These are phyloP conservation scores for Larix kaempferi DNA, from an alignment of 75 land plant genomes.

Conservation along the genomic window DNA sequence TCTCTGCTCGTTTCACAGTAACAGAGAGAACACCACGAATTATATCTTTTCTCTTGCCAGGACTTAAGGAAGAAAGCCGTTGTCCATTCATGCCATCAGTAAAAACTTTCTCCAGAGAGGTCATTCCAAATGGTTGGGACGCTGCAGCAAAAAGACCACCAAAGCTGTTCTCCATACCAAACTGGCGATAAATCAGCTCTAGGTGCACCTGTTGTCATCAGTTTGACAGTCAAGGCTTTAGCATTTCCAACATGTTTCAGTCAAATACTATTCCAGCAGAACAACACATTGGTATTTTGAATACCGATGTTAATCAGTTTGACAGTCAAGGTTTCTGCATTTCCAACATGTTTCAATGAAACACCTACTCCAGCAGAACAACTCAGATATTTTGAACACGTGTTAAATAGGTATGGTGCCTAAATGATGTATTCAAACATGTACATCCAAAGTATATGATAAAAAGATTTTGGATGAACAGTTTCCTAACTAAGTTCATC, in stretches of 20 bases:
- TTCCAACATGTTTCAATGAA: constrained; percentile 4
- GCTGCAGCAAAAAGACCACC: constrained; percentile 30
- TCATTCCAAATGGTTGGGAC: constrained; percentile 34
- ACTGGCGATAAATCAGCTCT: constrained; percentile 73
- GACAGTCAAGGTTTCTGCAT: not conserved
- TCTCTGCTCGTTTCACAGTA: constrained; percentile 81
- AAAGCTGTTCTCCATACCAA: constrained; percentile 45
- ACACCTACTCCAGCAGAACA: not conserved
- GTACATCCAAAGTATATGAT: too few relatives aligned
- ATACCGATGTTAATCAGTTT: constrained; percentile 39
- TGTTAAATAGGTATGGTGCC: constrained; percentile 12
- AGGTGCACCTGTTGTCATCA: constrained; percentile 61
- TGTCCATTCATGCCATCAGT: constrained; percentile 38
- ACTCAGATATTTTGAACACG: constrained; percentile 25
- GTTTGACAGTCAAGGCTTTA: not conserved
- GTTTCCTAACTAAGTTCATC: not conserved
- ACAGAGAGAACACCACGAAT: constrained; percentile 86
- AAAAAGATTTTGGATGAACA: too few relatives aligned
- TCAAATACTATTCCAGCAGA: not conserved
- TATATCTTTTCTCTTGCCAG: constrained; percentile 55
- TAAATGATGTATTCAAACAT: too few relatives aligned
- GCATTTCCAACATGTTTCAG: constrained; percentile 1
- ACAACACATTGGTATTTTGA: not conserved
- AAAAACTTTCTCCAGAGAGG: constrained; percentile 67
- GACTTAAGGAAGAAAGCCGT: constrained; percentile 21